Evolutionary conservation across 1,284 basidiomycete species (phyloP), one percentile per base, ranked within the genome.

Genomic region (Kwoniella shivajii): DNA sequence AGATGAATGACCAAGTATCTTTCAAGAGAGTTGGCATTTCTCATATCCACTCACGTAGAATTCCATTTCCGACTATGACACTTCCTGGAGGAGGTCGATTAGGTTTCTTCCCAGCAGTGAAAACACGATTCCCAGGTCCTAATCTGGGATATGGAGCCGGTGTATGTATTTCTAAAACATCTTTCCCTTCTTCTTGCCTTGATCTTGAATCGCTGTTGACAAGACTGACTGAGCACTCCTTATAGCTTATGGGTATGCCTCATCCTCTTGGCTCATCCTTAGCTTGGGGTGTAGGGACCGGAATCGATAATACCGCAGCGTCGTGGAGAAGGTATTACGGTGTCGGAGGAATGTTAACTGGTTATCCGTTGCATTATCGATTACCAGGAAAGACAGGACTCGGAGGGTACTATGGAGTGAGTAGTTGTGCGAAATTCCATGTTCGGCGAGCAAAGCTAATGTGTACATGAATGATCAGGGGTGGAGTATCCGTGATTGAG

Each of bases 201-300:
- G 44, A 26, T 43, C 29, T 7, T 39, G 0, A 9, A n/a, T 16
- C 42, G 37, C 41, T 36, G 6, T 29, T 36, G 30, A 31, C 45
- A 39, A 36, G 33, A 14, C 26, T 10, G 13, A 18, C n/a, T 38
- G n/a, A 10, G 13, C 37, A 14, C 37, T 18, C 37, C 13, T 42
- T 29, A 27, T 26, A 82, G 43, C 79, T 41, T 1, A 80, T 80
- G 22, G 83, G 82, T 16, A 78, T 56, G 54, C 81, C 72, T 43
- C 80, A 48, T 81, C 69, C 34, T 65, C 67, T 67, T 2, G 69
- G 66, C 1, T 50, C 55, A 11, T 60, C 59, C 4, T 56, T 68
- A 1, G 62, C 60, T 7, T 68, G 60, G 62, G 71, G 69, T 20
- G 63, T 58, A 1, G 71, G 71, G 5, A 64, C 61, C 1, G 69